Evolutionary conservation across 106 monocot genomes (phyloP).

Genomic region (Apostasia ramifera): DNA sequence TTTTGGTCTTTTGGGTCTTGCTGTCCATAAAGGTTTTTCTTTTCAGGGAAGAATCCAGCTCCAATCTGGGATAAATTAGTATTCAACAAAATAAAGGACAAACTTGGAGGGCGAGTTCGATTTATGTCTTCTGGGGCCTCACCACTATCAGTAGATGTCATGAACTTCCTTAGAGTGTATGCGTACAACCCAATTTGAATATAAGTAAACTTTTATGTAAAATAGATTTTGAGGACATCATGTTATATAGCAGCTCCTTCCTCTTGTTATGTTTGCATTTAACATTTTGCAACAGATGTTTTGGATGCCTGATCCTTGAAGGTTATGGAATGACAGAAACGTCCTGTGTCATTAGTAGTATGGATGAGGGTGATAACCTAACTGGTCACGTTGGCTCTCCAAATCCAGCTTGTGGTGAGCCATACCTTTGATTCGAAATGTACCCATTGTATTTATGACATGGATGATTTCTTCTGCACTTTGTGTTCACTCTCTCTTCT

Average conservation of each 20-base stretch:
- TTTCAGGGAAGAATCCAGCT: slow-evolving; percentile 71
- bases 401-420: slow-evolving; percentile 79
- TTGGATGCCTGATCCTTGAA: slow-evolving; percentile 73
- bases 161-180: slow-evolving; percentile 92
- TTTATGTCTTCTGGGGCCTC: slow-evolving; percentile 92
- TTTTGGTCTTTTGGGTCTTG: not conserved
- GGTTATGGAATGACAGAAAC: slow-evolving; percentile 99
- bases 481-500: no score
- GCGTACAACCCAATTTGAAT: not conserved
- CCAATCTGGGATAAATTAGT: slow-evolving; percentile 94
- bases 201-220: not conserved
- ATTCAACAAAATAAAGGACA: slow-evolving; percentile 92
- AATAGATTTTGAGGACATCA: not conserved
- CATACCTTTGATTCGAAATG: no score
- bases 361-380: slow-evolving; percentile 65
- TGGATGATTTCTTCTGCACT: no score
- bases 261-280: not conserved
- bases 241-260: not conserved
- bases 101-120: slow-evolving; percentile 84
- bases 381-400: slow-evolving; percentile 97
- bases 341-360: slow-evolving; percentile 68
- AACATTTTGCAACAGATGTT: slow-evolving; percentile 54
- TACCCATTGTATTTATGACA: no score
- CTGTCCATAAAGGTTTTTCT: not conserved
- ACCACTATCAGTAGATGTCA: slow-evolving; percentile 84